Conservation (phyloP, 306 rosid species). For the Cyclanthera cordifolia region DNA sequence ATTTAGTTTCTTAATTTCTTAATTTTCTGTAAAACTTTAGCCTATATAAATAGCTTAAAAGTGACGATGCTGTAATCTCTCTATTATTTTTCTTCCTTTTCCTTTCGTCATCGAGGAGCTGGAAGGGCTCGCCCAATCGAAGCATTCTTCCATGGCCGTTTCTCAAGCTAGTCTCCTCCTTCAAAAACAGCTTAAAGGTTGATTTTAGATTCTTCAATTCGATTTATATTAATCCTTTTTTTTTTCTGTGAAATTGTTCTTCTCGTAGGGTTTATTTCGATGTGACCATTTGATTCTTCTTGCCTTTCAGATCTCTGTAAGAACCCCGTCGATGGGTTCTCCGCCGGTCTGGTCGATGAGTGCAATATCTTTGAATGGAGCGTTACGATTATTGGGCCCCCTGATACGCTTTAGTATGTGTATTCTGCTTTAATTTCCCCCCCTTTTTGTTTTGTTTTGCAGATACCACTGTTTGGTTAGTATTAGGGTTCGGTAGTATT, state of each 20-base stretch:
- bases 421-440: not conserved
- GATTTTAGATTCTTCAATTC: not conserved
- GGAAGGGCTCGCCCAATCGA: constrained; percentile 13
- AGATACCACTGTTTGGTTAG: not conserved
- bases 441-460: constrained; percentile 5
- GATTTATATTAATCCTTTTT: not conserved
- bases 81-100: not conserved
- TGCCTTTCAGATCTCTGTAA: constrained; percentile 76
- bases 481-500: not conserved
- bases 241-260: not conserved
- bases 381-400: constrained; percentile 95
- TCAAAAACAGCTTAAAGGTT: constrained; percentile 91
- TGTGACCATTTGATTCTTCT: constrained; percentile 7
- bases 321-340: constrained; percentile 86
- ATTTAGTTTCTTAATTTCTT: not conserved
- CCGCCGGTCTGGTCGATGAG: constrained; percentile 93
- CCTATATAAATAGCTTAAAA: constrained; percentile 4
- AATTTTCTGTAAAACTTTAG: not conserved
- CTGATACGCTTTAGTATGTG: constrained; percentile 90
- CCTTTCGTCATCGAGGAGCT: constrained; percentile 18
- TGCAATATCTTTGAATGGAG: constrained; percentile 93
- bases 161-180: constrained; percentile 95
- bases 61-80: not conserved
- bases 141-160: constrained; percentile 40
- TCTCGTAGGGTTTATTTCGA: constrained; percentile 13